phyloP scores from a whole-genome alignment of 2,329 filamentous ascomycete genomes.

The Aspergillus tubingensis region DNA sequence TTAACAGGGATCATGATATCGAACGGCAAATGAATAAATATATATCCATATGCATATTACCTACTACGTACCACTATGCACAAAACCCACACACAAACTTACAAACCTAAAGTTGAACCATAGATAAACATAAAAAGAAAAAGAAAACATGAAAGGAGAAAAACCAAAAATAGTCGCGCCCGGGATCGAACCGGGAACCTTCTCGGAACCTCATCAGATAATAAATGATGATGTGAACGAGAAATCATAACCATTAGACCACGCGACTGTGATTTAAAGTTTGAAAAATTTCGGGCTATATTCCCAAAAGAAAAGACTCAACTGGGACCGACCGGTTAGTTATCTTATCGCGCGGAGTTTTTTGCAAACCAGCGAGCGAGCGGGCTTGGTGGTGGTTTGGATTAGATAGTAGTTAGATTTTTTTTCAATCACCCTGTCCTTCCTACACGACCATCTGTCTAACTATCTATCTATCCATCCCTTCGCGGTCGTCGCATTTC shows the following conservation, averaged over 20 bases:
- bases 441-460: not conserved
- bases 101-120: no score
- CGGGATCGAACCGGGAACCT: slow-evolving; percentile 28
- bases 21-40: no score
- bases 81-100: no score
- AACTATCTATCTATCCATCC: not conserved
- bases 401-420: not conserved
- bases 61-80: no score
- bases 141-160: not conserved
- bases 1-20: no score
- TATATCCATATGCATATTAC: no score
- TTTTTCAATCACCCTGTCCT: not conserved
- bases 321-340: not conserved
- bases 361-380: no score
- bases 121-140: not conserved
- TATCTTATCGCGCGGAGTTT: not conserved
- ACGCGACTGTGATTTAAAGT: slow-evolving; percentile 17
- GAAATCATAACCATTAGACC: slow-evolving; percentile 29
- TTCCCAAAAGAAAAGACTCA: no score
- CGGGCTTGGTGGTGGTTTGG: no score
- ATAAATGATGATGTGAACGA: slow-evolving; percentile 19
- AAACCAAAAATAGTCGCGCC: slow-evolving; percentile 22
- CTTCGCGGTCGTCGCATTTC: not conserved
- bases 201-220: slow-evolving; percentile 15
- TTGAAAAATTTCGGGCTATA: not conserved